phyloP scores from a whole-genome alignment of 768 basidiomycete species.

The Tremella yokohamensis region DNA sequence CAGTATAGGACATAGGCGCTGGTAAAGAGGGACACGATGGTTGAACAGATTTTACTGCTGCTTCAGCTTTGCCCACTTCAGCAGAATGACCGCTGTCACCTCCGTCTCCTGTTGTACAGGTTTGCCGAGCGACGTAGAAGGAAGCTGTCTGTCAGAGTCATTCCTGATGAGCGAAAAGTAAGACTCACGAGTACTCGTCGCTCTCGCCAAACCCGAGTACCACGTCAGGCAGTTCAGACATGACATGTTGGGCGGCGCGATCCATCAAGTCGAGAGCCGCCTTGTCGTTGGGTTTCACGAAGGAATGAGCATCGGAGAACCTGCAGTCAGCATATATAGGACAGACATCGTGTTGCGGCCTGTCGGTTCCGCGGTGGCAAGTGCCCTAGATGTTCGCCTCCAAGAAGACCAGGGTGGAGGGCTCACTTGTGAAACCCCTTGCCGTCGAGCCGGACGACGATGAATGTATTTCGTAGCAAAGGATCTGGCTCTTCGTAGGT shows the following conservation, averaged over 20 bases:
- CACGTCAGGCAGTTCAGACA: conserved; percentile 79
- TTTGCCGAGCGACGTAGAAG: conserved; percentile 70
- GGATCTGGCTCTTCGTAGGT: conserved; percentile 84
- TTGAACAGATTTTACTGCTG: conserved; percentile 76
- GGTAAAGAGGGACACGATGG: conserved; percentile 81
- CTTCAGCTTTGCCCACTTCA: background rate
- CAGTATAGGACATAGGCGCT: conserved; percentile 85
- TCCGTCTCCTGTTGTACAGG: conserved; percentile 75
- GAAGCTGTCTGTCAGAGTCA: conserved; percentile 60
- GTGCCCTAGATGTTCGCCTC: too few species aligned
- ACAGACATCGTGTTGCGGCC: too few species aligned
- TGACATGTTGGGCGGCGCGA: conserved; percentile 71
- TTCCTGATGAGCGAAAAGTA: background rate
- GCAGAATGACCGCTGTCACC: conserved; percentile 42
- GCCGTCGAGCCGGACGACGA: conserved; percentile 85
- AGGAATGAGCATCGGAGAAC: conserved; percentile 77
- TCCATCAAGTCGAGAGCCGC: conserved; percentile 89
- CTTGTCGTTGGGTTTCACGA: conserved; percentile 86
- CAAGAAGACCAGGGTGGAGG: background rate
- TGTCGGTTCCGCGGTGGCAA: too few species aligned
- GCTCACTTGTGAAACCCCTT: conserved; percentile 85
- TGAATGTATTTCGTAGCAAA: conserved; percentile 74
- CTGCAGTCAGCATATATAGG: conserved; percentile 55
- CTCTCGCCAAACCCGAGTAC: conserved; percentile 90
- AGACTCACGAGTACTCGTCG: conserved; percentile 83